These are phyloP conservation scores for Cryptococcus neoformans DNA, from an alignment of 1,284 basidiomycete species.

Conservation along the genomic window DNA sequence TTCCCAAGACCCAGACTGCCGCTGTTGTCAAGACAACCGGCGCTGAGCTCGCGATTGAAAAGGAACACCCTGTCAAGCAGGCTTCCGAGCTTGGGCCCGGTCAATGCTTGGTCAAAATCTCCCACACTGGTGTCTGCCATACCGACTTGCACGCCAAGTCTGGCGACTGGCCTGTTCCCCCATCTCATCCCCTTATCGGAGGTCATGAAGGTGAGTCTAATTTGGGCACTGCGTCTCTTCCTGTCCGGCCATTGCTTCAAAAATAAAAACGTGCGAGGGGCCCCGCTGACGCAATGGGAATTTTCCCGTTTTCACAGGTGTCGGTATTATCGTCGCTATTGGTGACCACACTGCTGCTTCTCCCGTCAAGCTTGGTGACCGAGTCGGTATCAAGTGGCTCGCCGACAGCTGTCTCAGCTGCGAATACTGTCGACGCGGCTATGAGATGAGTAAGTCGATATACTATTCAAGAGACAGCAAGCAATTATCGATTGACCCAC, in stretches of 20 bases:
- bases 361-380: slow-evolving; percentile 61
- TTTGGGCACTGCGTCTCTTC: not conserved
- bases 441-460: slow-evolving; percentile 52
- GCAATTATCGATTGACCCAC: not conserved
- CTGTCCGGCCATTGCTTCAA: not conserved
- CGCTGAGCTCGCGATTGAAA: slow-evolving; percentile 39
- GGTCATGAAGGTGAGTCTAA: slow-evolving; percentile 51
- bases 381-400: slow-evolving; percentile 83
- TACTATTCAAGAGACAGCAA: not conserved
- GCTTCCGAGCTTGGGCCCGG: slow-evolving; percentile 66
- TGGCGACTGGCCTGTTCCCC: slow-evolving; percentile 67
- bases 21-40: slow-evolving; percentile 57
- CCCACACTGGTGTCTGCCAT: slow-evolving; percentile 58
- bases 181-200: slow-evolving; percentile 53
- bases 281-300: too few species aligned
- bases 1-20: slow-evolving; percentile 63
- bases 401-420: slow-evolving; percentile 69
- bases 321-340: slow-evolving; percentile 67
- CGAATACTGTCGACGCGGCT: slow-evolving; percentile 67
- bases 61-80: slow-evolving; percentile 55
- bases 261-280: too few species aligned
- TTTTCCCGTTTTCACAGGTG: slow-evolving; percentile 6
- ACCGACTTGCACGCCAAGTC: slow-evolving; percentile 58
- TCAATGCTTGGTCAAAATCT: slow-evolving; percentile 74
- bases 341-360: slow-evolving; percentile 62